Conservation (phyloP, 2,329 filamentous ascomycete species). For the Periconia sp. region DNA sequence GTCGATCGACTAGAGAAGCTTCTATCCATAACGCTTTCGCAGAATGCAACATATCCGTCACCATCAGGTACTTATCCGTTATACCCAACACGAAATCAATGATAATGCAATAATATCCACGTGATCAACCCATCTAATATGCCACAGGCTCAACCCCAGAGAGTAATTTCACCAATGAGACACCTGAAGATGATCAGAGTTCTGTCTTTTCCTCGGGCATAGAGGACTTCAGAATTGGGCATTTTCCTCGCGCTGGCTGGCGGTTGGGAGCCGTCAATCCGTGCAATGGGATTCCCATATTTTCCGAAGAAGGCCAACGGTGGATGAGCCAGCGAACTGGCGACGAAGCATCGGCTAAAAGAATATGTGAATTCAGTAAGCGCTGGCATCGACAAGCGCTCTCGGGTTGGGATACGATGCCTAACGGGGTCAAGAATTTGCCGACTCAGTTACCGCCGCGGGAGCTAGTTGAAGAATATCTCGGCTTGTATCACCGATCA, state of each 20-base stretch:
- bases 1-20: constrained; percentile 3
- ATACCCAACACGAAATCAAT: too few relatives aligned
- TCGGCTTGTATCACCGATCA: neutral
- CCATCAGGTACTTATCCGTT: too few relatives aligned
- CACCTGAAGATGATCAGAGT: neutral
- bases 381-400: neutral
- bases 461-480: neutral
- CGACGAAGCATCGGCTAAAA: neutral
- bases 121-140: too few relatives aligned
- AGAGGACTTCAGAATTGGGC: neutral
- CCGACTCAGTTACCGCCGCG: too few relatives aligned
- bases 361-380: neutral
- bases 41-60: too few relatives aligned
- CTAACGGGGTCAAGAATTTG: too few relatives aligned
- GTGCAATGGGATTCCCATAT: constrained; percentile 2
- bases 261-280: neutral
- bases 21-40: neutral
- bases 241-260: neutral
- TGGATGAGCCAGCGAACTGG: neutral
- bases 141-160: too few relatives aligned
- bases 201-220: neutral
- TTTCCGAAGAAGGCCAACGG: neutral
- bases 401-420: neutral
- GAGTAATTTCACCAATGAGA: too few relatives aligned
- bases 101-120: too few relatives aligned